These are phyloP conservation scores for Talaromyces sp. DNA, from an alignment of 2,329 filamentous ascomycete species.

Conservation along the genomic window DNA sequence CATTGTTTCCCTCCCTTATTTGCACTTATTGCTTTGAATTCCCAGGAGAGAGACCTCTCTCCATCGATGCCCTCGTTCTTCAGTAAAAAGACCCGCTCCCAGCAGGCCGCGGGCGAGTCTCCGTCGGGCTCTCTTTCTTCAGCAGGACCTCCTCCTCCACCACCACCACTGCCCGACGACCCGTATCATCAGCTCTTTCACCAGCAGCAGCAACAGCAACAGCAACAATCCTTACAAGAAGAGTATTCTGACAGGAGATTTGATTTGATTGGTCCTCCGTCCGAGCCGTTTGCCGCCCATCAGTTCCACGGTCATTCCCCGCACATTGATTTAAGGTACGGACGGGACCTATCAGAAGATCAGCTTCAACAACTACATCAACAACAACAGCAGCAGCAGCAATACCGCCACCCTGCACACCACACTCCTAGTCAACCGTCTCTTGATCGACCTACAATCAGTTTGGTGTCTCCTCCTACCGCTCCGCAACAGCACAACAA, in stretches of 20 bases:
- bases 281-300: neutral
- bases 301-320: slow-evolving; percentile 4
- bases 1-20: neutral
- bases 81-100: slow-evolving; percentile 16
- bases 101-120: slow-evolving; percentile 12
- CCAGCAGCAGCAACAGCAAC: slow-evolving; percentile 2
- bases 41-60: neutral
- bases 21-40: neutral
- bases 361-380: too few species aligned
- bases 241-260: neutral
- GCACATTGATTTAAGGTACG: slow-evolving; percentile 7
- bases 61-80: slow-evolving; percentile 15
- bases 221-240: neutral
- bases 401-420: slow-evolving; percentile 13
- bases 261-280: neutral
- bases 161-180: neutral
- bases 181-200: neutral
- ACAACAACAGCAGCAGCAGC: slow-evolving; percentile 12
- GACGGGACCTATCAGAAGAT: slow-evolving; percentile 6
- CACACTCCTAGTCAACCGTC: neutral
- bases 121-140: neutral
- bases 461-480: slow-evolving; percentile 6
- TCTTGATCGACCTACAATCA: slow-evolving; percentile 11
- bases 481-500: neutral
- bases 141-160: slow-evolving; percentile 2